These are phyloP conservation scores for Blastomyces silverae DNA, from an alignment of 2,329 filamentous ascomycete species.

Conservation along the genomic window DNA sequence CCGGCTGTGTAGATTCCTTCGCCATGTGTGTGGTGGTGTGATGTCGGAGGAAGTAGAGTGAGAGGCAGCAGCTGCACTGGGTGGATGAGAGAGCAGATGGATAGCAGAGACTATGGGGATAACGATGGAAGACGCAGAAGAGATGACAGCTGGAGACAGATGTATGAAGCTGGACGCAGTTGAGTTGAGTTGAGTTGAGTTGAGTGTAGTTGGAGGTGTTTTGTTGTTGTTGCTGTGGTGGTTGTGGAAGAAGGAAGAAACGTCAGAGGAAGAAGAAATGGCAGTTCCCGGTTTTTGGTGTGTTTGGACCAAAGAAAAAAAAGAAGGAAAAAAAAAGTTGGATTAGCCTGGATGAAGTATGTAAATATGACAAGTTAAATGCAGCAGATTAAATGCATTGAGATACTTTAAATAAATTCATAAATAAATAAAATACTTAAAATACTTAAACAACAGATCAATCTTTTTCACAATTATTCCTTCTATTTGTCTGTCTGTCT, in stretches of 20 bases:
- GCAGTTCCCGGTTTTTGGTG: neutral
- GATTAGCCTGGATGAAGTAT: too few species aligned
- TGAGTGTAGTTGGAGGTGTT: neutral
- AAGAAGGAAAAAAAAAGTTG: neutral
- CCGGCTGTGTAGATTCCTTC: slow-evolving; percentile 9
- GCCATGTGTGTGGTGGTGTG: slow-evolving; percentile 6
- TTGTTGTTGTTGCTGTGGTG: neutral
- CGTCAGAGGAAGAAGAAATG: neutral
- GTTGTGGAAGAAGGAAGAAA: neutral
- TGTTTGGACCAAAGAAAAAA: too few species aligned
- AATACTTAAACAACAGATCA: too few species aligned
- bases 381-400: too few species aligned
- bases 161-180: neutral
- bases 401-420: too few species aligned
- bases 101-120: neutral
- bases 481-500: too few species aligned
- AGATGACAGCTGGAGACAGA: neutral
- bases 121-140: neutral
- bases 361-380: neutral
- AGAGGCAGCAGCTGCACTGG: neutral
- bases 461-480: neutral
- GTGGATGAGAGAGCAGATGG: neutral
- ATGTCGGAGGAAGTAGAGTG: neutral
- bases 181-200: neutral
- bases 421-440: too few species aligned